Conservation (phyloP, 805 yeast species). For the Yamadazyma tumulicola region DNA sequence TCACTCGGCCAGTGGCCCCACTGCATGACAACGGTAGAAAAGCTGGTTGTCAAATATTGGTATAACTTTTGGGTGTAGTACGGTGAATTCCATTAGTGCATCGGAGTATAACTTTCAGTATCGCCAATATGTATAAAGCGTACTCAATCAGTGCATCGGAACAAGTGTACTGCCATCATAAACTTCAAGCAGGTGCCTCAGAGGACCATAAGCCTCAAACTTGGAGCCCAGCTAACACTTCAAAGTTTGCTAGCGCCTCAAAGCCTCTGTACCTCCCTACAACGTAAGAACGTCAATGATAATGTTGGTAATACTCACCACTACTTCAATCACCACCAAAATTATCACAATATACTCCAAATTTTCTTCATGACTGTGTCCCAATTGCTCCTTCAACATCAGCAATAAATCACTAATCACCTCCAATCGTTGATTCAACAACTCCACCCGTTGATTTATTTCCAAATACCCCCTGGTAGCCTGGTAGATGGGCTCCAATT, state of each 20-base stretch:
- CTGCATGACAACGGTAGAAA: too few species aligned
- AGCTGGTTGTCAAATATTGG: too few species aligned
- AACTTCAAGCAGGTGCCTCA: too few species aligned
- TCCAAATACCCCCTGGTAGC: slow-evolving; percentile 95
- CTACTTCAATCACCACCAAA: slow-evolving; percentile 85
- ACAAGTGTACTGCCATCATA: too few species aligned
- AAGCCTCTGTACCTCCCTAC: slow-evolving; percentile 10
- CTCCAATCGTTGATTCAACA: slow-evolving; percentile 87
- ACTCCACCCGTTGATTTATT: slow-evolving; percentile 87
- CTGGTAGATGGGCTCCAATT: slow-evolving; percentile 93
- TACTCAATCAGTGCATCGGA: too few species aligned
- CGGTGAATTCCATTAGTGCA: too few species aligned
- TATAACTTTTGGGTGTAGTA: too few species aligned
- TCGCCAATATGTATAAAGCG: too few species aligned
- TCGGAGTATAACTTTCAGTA: too few species aligned
- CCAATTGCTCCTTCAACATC: slow-evolving; percentile 95
- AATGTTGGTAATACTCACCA: slow-evolving; percentile 82
- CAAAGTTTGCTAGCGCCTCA: too few species aligned
- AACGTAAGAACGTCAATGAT: slow-evolving; percentile 51
- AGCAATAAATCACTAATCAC: slow-evolving; percentile 90
- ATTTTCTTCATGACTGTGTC: slow-evolving; percentile 89
- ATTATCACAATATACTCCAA: slow-evolving; percentile 88
- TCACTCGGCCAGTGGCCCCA: too few species aligned
- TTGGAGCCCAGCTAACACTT: neutral
- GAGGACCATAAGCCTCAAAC: too few species aligned